These are phyloP conservation scores for Gremmenia infestans DNA, from an alignment of 2,329 filamentous ascomycete species.

Conservation along the genomic window DNA sequence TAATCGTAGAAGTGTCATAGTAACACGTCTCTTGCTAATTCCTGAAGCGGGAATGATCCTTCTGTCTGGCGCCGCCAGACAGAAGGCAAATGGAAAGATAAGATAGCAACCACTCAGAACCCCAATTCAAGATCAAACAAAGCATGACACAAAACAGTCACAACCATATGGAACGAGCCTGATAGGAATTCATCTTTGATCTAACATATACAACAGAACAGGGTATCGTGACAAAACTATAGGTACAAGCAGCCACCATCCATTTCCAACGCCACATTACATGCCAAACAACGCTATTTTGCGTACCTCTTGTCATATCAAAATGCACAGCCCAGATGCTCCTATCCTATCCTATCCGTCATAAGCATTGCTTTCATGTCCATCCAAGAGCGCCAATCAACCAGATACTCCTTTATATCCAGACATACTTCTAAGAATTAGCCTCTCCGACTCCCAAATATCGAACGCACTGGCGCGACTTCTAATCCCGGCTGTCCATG, in stretches of 20 bases:
- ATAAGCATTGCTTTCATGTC: background rate
- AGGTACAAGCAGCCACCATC: slow-evolving; percentile 1
- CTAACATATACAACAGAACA: background rate
- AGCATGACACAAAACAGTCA: too few species aligned
- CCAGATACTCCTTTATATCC: background rate
- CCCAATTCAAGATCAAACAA: too few species aligned
- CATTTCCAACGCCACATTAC: background rate
- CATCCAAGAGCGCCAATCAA: background rate
- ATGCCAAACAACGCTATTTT: background rate
- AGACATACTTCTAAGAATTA: background rate
- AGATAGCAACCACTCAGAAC: too few species aligned
- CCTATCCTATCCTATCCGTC: background rate
- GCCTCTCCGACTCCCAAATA: background rate
- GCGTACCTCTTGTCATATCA: background rate
- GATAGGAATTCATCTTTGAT: background rate
- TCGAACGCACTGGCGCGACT: background rate
- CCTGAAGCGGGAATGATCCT: too few species aligned
- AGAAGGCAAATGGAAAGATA: too few species aligned
- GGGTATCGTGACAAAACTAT: slow-evolving; percentile 3
- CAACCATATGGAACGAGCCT: background rate
- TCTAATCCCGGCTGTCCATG: background rate
- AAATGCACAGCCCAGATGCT: background rate
- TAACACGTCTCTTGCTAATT: too few species aligned
- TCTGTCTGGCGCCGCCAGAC: too few species aligned
- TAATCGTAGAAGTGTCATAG: too few species aligned